Evolutionary conservation across 768 basidiomycete genomes (phyloP).

Genomic region (Melanogaster broomeanus): DNA sequence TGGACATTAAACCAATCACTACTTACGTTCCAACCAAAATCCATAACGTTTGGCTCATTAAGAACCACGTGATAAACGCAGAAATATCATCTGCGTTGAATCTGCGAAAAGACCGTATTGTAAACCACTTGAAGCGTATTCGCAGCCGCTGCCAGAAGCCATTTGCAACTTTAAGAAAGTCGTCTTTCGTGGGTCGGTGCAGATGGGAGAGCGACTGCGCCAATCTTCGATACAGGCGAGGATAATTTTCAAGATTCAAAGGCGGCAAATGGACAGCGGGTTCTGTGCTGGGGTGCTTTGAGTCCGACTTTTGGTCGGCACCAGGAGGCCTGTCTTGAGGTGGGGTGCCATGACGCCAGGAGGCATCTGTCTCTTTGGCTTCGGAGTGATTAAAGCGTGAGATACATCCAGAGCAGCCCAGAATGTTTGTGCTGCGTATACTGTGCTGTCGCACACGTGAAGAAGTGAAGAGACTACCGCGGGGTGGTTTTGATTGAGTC

Average conservation of each 20-base stretch:
- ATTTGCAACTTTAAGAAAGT: slow-evolving; percentile 82
- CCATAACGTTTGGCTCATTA: slow-evolving; percentile 96
- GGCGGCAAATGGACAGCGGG: slow-evolving; percentile 23
- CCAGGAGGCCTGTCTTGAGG: slow-evolving; percentile 8
- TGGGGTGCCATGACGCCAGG: background rate
- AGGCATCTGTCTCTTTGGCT: slow-evolving; percentile 2
- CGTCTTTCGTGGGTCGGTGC: slow-evolving; percentile 82
- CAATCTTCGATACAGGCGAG: slow-evolving; percentile 78
- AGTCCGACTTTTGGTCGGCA: slow-evolving; percentile 6
- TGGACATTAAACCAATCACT: background rate
- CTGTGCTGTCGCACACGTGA: background rate
- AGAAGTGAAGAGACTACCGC: background rate
- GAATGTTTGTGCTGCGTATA: background rate
- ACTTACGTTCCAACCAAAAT: slow-evolving; percentile 78
- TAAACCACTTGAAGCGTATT: slow-evolving; percentile 97
- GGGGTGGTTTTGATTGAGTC: background rate
- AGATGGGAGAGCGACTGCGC: slow-evolving; percentile 76
- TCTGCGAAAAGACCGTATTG: slow-evolving; percentile 89
- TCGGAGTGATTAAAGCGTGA: slow-evolving; percentile 19
- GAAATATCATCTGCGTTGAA: slow-evolving; percentile 98
- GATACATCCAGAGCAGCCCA: background rate
- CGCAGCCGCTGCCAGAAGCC: slow-evolving; percentile 89
- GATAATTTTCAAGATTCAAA: slow-evolving; percentile 65
- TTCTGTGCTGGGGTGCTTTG: background rate
- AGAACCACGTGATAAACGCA: slow-evolving; percentile 93